Percentiles rank a stretch among this genome's conserved stretches.
These are phyloP conservation scores for Diaporthe sp. DNA, from an alignment of 2,329 filamentous ascomycete species.

Conservation along the genomic window DNA sequence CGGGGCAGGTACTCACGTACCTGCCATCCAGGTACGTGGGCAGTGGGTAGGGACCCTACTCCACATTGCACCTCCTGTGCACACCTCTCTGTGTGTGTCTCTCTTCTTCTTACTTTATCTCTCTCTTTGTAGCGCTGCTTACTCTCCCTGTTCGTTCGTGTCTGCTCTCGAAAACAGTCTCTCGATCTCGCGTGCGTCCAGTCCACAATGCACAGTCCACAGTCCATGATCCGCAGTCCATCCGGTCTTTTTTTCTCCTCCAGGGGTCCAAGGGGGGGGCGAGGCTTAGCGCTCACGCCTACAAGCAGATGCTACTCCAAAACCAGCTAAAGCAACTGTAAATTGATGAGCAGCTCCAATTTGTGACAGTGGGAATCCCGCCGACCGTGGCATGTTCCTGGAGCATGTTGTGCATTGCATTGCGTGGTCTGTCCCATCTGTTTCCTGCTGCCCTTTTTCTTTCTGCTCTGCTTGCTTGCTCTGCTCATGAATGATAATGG, in stretches of 20 bases:
- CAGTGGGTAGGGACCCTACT: not conserved
- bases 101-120: not conserved
- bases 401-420: constrained; percentile 31
- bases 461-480: not conserved
- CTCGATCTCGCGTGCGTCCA: constrained; percentile 7
- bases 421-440: not conserved
- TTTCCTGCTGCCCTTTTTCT: not conserved
- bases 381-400: constrained; percentile 26
- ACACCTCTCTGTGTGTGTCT: not conserved
- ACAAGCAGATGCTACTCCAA: constrained; percentile 29
- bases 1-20: not conserved
- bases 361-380: constrained; percentile 27
- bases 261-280: constrained; percentile 25
- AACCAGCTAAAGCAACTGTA: constrained; percentile 31
- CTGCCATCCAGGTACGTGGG: not conserved
- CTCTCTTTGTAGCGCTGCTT: not conserved
- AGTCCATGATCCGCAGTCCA: not conserved
- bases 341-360: constrained; percentile 30
- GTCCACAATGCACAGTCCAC: constrained; percentile 3
- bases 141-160: not conserved
- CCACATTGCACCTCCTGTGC: not conserved
- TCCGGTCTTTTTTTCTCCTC: constrained; percentile 18
- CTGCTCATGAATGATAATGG: constrained; percentile 11
- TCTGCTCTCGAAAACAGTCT: not conserved
- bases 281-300: constrained; percentile 28